Conservation (phyloP, 176 grass and related monocot genomes). For the Oryza glumipatula region DNA sequence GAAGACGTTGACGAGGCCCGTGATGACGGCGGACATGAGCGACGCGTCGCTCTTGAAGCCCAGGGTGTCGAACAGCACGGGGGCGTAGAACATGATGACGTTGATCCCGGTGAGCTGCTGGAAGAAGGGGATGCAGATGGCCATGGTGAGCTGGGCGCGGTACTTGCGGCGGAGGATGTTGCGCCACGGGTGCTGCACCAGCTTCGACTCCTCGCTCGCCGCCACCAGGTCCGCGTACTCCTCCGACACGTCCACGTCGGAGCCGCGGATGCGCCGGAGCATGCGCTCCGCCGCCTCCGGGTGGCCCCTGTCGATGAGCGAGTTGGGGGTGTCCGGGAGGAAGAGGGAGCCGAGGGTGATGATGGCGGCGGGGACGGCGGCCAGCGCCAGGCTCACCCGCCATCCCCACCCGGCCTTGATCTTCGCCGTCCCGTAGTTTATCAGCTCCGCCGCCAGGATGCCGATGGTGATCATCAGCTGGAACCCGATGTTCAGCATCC, state of each 20-base stretch:
- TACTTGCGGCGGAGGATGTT: conserved; percentile 57
- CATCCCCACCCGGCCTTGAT: conserved; percentile 85
- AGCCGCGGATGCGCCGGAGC: conserved; percentile 57
- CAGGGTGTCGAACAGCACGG: conserved; percentile 66
- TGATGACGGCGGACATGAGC: conserved; percentile 76
- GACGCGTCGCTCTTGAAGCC: conserved; percentile 63
- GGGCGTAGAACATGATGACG: conserved; percentile 84
- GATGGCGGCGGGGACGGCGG: conserved; percentile 84
- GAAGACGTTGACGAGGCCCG: conserved; percentile 67
- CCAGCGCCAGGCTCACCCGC: conserved; percentile 84
- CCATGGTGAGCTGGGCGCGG: conserved; percentile 67
- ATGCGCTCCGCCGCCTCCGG: conserved; percentile 46
- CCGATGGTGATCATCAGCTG: conserved; percentile 98
- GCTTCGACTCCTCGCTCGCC: conserved; percentile 56
- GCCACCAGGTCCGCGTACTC: conserved; percentile 66
- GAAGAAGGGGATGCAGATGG: conserved; percentile 66
- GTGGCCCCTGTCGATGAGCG: conserved; percentile 84
- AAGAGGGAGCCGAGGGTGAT: conserved; percentile 81
- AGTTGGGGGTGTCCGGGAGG: conserved; percentile 98
- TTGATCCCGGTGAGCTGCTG: conserved; percentile 78
- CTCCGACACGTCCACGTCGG: conserved; percentile 43
- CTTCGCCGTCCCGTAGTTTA: conserved; percentile 91
- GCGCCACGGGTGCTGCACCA: conserved; percentile 58
- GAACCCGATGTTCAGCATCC: conserved; percentile 99
- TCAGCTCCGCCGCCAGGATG: conserved; percentile 78